Evolutionary conservation across 441 rosid species (phyloP).

Genomic region (Gossypium lobatum): DNA sequence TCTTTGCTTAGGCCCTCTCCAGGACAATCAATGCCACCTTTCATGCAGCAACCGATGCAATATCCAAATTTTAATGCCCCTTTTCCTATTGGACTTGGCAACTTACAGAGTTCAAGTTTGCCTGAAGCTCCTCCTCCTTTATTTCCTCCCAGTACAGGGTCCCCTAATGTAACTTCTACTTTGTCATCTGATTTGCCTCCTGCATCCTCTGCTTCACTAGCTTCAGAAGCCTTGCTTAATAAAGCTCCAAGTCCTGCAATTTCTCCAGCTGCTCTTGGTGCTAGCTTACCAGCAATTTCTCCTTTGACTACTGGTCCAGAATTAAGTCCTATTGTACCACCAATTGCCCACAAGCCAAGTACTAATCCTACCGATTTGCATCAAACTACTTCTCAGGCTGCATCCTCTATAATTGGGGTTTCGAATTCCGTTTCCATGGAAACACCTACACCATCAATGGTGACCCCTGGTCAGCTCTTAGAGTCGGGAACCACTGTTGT

Average conservation of each 20-base stretch:
- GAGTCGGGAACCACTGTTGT: conserved; percentile 43
- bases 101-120: conserved; percentile 38
- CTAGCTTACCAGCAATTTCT: conserved; percentile 42
- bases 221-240: conserved; percentile 52
- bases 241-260: conserved; percentile 40
- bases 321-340: conserved; percentile 33
- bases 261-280: conserved; percentile 36
- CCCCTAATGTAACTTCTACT: conserved; percentile 23
- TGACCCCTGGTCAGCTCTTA: conserved; percentile 74
- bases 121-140: conserved; percentile 50
- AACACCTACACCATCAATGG: conserved; percentile 44
- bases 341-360: conserved; percentile 38
- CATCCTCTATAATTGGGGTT: conserved; percentile 32
- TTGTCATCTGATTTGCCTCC: conserved; percentile 33
- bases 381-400: conserved; percentile 36
- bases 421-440: conserved; percentile 39
- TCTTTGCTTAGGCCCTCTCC: conserved; percentile 70
- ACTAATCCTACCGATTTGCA: conserved; percentile 34
- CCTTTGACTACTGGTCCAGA: conserved; percentile 42
- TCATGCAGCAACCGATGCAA: conserved; percentile 69
- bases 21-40: conserved; percentile 58
- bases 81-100: conserved; percentile 44
- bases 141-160: conserved; percentile 31
- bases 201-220: conserved; percentile 43
- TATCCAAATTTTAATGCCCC: conserved; percentile 60